Evolutionary conservation across 2,329 filamentous ascomycete genomes (phyloP), one percentile per base, ranked within the genome.

Genomic region (Blumeria hordei): DNA sequence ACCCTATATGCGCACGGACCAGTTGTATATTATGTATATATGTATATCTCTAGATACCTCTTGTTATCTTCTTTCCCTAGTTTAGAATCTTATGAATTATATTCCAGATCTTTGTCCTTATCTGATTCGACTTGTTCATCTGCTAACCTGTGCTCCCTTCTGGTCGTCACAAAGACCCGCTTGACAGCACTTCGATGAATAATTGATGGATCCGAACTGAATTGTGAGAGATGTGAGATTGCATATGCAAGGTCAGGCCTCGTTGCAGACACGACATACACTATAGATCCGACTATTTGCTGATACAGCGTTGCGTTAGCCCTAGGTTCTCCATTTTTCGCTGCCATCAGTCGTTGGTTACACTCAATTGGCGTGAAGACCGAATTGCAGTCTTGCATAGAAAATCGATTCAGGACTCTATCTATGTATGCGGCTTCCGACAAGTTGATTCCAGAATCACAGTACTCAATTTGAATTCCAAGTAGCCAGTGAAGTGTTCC

Each of bases 381-480:
- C 5, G 21, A 14, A 21, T 50, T 34, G 32, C 18, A 50, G 35
- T 34, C 21, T 7, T 50, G 47, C 47, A 50, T 50, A 35, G 21
- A 33, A 50, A 50, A 50, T 50, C 12, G 18, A 50, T 32, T 50
- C 28, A 34, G 47, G 47, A 34, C 32, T 50, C 47, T 50, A 28
- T 28, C 21, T 28, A 50, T 50, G 47, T 50, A 50, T 14, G 21
- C 47, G 18, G 47, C 34, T 16, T 50, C 21, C 12, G 47, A 50
- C 11, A 50, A 11, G 35, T 11, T 33, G 47, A 50, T 50, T 33
- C 47, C 47, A 14, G 47, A 3, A 50, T 50, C 6, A 11, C 11
- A 50, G 47, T 50, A 50, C 28, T 50, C 47, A 34, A 50, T 50
- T n/a, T 50, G 47, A 50, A 50, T 50, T 50, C 47, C 47, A 33